Evolutionary conservation across 116 monocot genomes (phyloP), one percentile per base, ranked within the genome.

Genomic region (Iris pallida): DNA sequence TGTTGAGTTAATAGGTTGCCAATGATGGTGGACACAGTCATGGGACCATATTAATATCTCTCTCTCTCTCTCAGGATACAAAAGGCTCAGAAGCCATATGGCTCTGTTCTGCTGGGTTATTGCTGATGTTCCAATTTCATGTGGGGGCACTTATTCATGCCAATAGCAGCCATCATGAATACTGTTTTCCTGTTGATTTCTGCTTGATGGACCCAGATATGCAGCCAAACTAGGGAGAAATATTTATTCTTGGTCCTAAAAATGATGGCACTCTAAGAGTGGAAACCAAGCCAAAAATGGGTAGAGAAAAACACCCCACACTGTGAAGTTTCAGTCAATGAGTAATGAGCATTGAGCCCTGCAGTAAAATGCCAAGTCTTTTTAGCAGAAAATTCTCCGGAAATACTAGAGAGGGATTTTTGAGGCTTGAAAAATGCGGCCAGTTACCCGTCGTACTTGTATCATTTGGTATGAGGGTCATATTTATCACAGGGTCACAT

Each of bases 11-110:
- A 69, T 63, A 51, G 52, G 57, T 16, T 72, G 45, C 63, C 53
- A 77, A 73, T 70, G 47, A 55, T 68, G 62, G 46, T 49, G 68
- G 73, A 49, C 54, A 61, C 61, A 20, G 45, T 47, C 11, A 55
- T 66, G 48, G 74, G 73, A 61, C 76, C 45, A 47, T 63, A 76
- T 69, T 68, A 54, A 63, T 52, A 42, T 46, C 61, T 70, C 7
- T 58, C 10, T 18, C 49, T 49, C 17, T 19, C 46, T 49, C 15
- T 64, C 44, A n/a, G 53, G 18, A 73, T 55, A 12, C 54, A 49
- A 67, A 53, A 30, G 53, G 52, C 52, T 68, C 62, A 68, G 47
- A 57, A 47, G 9, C 68, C 48, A 48, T 73, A 71, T 71, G 78
- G 66, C 52, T 45, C 57, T 60, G 60, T 20, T 48, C 13, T 65